Evolutionary conservation across 306 rosid genomes (phyloP).

Genomic region (Crotalaria pallida): DNA sequence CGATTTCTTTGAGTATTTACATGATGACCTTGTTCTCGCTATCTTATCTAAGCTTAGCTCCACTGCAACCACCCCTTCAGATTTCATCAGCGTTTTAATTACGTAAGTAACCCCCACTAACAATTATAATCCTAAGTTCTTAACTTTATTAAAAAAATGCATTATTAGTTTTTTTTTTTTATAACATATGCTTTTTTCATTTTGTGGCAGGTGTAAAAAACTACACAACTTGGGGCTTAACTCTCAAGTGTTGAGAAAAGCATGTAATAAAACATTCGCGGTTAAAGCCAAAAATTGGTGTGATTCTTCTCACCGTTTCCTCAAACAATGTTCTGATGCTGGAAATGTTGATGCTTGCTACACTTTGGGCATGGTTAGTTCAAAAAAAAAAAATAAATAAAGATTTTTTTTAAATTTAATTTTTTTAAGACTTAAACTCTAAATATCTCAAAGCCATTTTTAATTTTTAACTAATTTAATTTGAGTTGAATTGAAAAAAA

Average conservation of each 20-base stretch:
- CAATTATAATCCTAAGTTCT: neutral
- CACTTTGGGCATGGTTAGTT: slow-evolving; percentile 87
- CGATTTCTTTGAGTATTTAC: slow-evolving; percentile 60
- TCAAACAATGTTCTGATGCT: slow-evolving; percentile 75
- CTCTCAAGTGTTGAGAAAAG: slow-evolving; percentile 52
- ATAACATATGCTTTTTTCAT: neutral
- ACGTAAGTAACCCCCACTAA: slow-evolving; percentile 44
- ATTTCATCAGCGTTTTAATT: slow-evolving; percentile 52
- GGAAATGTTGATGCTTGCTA: slow-evolving; percentile 90
- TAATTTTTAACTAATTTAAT: too few relatives aligned
- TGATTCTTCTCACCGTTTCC: slow-evolving; percentile 70
- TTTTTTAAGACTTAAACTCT: too few relatives aligned
- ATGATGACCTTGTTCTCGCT: slow-evolving; percentile 66
- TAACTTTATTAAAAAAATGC: neutral
- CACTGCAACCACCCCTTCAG: slow-evolving; percentile 54
- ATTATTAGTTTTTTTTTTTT: neutral
- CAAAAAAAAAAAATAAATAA: too few relatives aligned
- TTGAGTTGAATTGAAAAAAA: too few relatives aligned
- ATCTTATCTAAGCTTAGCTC: slow-evolving; percentile 66
- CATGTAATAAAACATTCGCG: slow-evolving; percentile 48
- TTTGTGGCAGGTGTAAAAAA: slow-evolving; percentile 66
- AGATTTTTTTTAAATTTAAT: too few relatives aligned
- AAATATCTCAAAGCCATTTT: too few relatives aligned
- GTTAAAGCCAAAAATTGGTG: slow-evolving; percentile 63
- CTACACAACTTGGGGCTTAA: slow-evolving; percentile 51